phyloP scores from a whole-genome alignment of 345 rosid species.

The Arabidopsis thaliana region DNA sequence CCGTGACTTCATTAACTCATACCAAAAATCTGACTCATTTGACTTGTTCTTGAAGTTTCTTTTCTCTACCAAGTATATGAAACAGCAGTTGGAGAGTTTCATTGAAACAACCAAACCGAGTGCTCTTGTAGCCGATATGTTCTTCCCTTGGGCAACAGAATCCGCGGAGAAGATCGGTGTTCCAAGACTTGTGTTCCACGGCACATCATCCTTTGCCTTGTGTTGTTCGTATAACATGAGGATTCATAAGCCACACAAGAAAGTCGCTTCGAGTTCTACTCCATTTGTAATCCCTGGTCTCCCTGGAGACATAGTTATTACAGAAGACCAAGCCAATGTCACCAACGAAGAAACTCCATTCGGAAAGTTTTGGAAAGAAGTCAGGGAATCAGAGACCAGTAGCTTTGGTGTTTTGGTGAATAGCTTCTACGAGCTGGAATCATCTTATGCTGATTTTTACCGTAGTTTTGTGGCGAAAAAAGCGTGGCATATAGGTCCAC shows the following conservation, averaged over 20 bases:
- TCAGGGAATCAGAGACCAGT: conserved; percentile 48
- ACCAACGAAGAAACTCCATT: conserved; percentile 41
- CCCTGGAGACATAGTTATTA: conserved; percentile 39
- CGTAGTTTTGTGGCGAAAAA: conserved; percentile 48
- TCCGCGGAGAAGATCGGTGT: conserved; percentile 21
- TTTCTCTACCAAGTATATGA: conserved; percentile 47
- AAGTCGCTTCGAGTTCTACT: conserved; percentile 30
- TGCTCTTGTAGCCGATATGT: conserved; percentile 43
- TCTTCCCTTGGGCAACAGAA: conserved; percentile 47
- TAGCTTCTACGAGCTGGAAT: conserved; percentile 75
- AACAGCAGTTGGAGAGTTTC: conserved; percentile 53
- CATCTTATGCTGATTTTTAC: conserved; percentile 59
- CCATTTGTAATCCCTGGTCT: conserved; percentile 42
- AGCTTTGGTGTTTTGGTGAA: conserved; percentile 73
- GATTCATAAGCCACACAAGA: conserved; percentile 42
- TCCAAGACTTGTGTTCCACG: conserved; percentile 49
- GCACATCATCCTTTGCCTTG: conserved; percentile 37
- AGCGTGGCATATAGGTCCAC: conserved; percentile 50
- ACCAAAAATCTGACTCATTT: conserved; percentile 5
- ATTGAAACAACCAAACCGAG: conserved; percentile 49
- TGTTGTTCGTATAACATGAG: conserved; percentile 38
- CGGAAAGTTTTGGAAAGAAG: conserved; percentile 20
- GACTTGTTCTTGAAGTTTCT: conserved; percentile 45
- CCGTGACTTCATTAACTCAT: conserved; percentile 35
- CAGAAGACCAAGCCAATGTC: conserved; percentile 38